Evolutionary conservation across 768 basidiomycete species (phyloP), one percentile per base, ranked within the genome.

Genomic region (Hydnomerulius pinastri): DNA sequence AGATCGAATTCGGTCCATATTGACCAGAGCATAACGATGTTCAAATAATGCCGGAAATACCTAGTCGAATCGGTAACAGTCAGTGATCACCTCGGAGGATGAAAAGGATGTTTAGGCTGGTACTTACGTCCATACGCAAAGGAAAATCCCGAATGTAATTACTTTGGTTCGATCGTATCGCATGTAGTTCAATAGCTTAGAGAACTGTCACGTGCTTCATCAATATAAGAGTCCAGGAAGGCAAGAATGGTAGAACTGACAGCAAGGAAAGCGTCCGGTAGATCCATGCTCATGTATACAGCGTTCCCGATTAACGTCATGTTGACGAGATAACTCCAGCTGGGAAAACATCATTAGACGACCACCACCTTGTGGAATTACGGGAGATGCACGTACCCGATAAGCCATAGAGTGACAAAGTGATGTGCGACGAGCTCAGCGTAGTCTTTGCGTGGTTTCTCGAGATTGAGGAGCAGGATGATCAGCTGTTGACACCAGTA

Each of bases 401-500:
- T 81, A 21, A 98, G 77, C 93, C 94, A 99, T 11, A 98, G 76
- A 0, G 97, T 98, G 44, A 98, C 92, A 36, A 94, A 60, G 65
- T 99, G 97, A 66, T 99, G 97, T 0, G 79, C 79, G 17, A 97
- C 80, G 13, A 98, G 82, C 67, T 98, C 96, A 17, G 66, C 59
- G 65, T 87, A 93, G 66, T 99, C 97, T 66, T 90, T 92, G 43
- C 97, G 81, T 0, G 97, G 96, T 66, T 97, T 98, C 71, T 99
- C 97, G 12, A 99, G 79, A 39, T 85, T 75, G 11, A 95, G 79
- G 3, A 88, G 72, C 7, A 98, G 78, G 15, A 99, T 85, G 17
- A 98, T 70, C 53, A 95, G 77, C 66, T 99, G 94, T 63, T 98
- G 95, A 40, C 84, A 80, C 97, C 97, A 98, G 69, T 97, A 98